Evolutionary conservation across 371 early-diverging fungal genomes (phyloP), one percentile per base, ranked within the genome.

Genomic region (Actinomucor elegans): DNA sequence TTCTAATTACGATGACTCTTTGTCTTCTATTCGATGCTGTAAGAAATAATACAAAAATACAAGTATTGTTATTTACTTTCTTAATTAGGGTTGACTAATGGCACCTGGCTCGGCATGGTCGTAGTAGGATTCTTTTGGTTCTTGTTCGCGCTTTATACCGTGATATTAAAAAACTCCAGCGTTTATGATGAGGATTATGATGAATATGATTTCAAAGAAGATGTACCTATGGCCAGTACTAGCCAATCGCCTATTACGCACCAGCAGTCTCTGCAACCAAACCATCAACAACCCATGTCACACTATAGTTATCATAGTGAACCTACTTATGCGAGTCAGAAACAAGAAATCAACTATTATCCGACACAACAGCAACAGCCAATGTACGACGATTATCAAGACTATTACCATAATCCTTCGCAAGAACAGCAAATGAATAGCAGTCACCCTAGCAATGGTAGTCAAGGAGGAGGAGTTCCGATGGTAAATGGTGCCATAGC

Each of bases 1-100:
- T 40, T 29, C 42, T 11, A 40, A 15, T 5, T 67, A 65, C 36
- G 31, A 37, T 8, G 55, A 57, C 18, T 27, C 35, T 17, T 31
- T 40, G 26, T 52, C 43, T 12, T 59, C 33, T 24, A 44, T 44
- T 17, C 59, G 77, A 29, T 76, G 77, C 43, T 76, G 75, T 75
- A 75, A 64, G 57, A 27, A n/a, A 6, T 28, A 4, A 11, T 31
- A 21, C 24, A n/a, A 24, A 12, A 6, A 24, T 28, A 29, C 10
- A 27, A 15, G 6, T 36, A 31, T 29, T 23, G 17, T 9, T 27
- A 2, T 23, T 36, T 4, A 15, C 8, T 26, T 34, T 26, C 3
- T 11, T 20, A 36, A 45, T 31, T 35, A 35, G 64, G 62, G 61
- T 23, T 66, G 11, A 38, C 32, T 29, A 61, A 66, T 48, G 52